A percentile compares a stretch with the other conserved stretches of the same genome.
Conservation (phyloP, 2,329 filamentous ascomycete species). For the Dactylellina drechsleri region DNA sequence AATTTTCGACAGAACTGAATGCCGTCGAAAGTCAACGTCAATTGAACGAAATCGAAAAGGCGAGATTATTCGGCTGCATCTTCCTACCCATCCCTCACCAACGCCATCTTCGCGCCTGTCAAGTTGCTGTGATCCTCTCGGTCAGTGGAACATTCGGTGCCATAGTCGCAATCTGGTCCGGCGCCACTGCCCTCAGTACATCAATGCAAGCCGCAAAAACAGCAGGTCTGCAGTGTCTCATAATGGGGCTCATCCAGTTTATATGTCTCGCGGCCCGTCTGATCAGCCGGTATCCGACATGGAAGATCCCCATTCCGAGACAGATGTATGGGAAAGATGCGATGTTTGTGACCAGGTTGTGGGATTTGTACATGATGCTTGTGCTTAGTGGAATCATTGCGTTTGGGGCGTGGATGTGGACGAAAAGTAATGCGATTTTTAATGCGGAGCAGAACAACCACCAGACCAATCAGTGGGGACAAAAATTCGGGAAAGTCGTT, state of each 20-base stretch:
- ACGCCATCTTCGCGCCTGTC: slow-evolving; percentile 26
- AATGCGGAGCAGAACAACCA: background rate
- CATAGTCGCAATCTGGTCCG: slow-evolving; percentile 42
- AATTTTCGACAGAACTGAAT: slow-evolving; percentile 51
- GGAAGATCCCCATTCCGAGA: background rate
- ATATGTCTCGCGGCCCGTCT: background rate
- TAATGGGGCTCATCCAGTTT: slow-evolving; percentile 34
- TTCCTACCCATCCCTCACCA: slow-evolving; percentile 21
- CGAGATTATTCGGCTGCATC: slow-evolving; percentile 12
- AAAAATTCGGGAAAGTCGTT: background rate
- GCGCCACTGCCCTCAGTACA: slow-evolving; percentile 9
- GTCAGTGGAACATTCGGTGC: slow-evolving; percentile 27
- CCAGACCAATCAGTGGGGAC: background rate
- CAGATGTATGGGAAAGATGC: slow-evolving; percentile 27
- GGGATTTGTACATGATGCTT: slow-evolving; percentile 21
- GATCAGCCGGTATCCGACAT: background rate
- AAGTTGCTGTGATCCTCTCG: slow-evolving; percentile 23
- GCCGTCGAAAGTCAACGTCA: slow-evolving; percentile 57
- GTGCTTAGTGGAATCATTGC: slow-evolving; percentile 23
- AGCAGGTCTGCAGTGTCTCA: slow-evolving; percentile 33
- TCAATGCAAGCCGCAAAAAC: slow-evolving; percentile 34
- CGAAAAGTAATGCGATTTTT: slow-evolving; percentile 24
- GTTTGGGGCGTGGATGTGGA: slow-evolving; percentile 51
- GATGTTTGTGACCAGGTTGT: slow-evolving; percentile 15
- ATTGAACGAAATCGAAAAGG: slow-evolving; percentile 54